A percentile compares a stretch with the other conserved stretches of the same genome.
Conservation (phyloP, 2,329 filamentous ascomycete genomes). For the Hypoxylon sp. region DNA sequence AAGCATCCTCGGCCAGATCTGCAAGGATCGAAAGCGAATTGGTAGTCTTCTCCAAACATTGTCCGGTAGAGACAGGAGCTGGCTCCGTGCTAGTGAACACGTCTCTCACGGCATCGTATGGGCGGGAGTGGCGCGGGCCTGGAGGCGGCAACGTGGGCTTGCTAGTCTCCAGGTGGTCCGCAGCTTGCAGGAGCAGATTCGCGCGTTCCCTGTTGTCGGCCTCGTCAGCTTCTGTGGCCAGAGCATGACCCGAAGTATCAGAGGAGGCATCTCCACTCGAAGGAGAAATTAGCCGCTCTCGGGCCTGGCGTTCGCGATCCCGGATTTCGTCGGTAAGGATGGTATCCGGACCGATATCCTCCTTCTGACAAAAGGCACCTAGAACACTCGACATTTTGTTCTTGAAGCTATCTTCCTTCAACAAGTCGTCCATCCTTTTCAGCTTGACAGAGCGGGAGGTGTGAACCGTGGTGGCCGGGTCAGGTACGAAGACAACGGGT, state of each 20-base stretch:
- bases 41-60: slow-evolving; percentile 36
- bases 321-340: slow-evolving; percentile 45
- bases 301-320: slow-evolving; percentile 38
- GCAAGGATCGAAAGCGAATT: slow-evolving; percentile 45
- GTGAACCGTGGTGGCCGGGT: slow-evolving; percentile 55
- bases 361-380: slow-evolving; percentile 32
- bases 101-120: slow-evolving; percentile 56
- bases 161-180: slow-evolving; percentile 34
- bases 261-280: slow-evolving; percentile 25
- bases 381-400: slow-evolving; percentile 34
- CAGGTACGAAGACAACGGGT: slow-evolving; percentile 59
- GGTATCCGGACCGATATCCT: slow-evolving; percentile 39
- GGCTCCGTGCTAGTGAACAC: slow-evolving; percentile 50
- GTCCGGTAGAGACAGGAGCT: slow-evolving; percentile 33
- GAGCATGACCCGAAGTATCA: not conserved
- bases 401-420: slow-evolving; percentile 38
- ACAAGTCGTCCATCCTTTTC: slow-evolving; percentile 43
- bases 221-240: slow-evolving; percentile 12
- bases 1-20: slow-evolving; percentile 40
- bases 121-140: slow-evolving; percentile 45
- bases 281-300: slow-evolving; percentile 28
- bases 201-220: slow-evolving; percentile 14
- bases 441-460: slow-evolving; percentile 53
- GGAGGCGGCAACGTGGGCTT: slow-evolving; percentile 19
- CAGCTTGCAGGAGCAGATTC: slow-evolving; percentile 37